Base-by-base conservation (phyloP, 2,329 filamentous ascomycete species). In the Aureobasidium lini region DNA sequence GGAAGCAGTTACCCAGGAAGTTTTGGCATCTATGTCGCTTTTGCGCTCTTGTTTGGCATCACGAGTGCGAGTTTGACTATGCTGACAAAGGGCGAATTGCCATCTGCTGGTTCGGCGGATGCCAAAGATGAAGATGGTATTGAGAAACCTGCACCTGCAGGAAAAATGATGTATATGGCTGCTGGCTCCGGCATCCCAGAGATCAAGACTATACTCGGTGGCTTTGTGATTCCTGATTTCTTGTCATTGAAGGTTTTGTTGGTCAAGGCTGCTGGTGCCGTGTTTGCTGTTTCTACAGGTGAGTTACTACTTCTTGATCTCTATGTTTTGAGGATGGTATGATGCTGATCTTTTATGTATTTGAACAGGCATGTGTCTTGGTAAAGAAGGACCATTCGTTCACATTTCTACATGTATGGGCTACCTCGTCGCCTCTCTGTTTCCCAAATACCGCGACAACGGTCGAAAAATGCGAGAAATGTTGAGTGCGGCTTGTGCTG, bases 351-450 rank as follows among this genome's bases (percentile, higher is more conserved):
- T 23, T 23, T 23, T 2, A 13, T 29, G 16, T n/a, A 28, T 37
- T 13, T 15, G 18, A 15, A 23, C 18, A 52, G 81, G 81, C 13
- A 81, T 84, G 79, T 83, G 79, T 64, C 69, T 85, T 4, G 83
- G 83, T 0, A 84, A 85, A 70, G 82, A 85, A 75, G 82, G 82
- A 0, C 82, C 81, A 0, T 84, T 84, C 63, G 81, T 85, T 1
- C 82, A 84, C 67, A 84, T 84, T 37, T 81, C 79, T 0, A 82
- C 81, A 2, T 84, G 81, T 64, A 77, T 81, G 0, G 81, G 81
- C 7, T 79, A 81, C 63, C 72, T 84, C 2, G 76, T 83, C 0
- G 79, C 77, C 8, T 74, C 66, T 16, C 61, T 70, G n/a, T 79
- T 84, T 44, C 77, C 79, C 0, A 84, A 84, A 64, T 84, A 84